These are phyloP conservation scores for Bacidia gigantensis DNA, from an alignment of 495 filamentous ascomycete genomes.

Conservation along the genomic window DNA sequence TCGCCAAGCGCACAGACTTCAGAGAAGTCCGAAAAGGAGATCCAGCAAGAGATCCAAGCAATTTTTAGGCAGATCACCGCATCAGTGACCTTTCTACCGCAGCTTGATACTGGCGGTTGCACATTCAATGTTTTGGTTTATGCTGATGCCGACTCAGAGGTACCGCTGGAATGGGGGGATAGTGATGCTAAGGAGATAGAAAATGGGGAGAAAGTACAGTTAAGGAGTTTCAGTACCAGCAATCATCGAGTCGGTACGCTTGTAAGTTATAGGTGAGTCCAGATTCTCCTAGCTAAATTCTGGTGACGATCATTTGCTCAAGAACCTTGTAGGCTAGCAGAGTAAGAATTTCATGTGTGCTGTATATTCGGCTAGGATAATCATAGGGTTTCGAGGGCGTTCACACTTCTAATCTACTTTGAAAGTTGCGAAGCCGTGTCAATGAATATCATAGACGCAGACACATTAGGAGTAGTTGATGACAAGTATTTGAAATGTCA, in stretches of 20 bases:
- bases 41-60: constrained; percentile 85
- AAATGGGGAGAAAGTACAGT: constrained; percentile 87
- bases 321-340: background rate
- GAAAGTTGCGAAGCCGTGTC: no score
- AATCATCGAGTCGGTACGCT: constrained; percentile 87
- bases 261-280: constrained; percentile 61
- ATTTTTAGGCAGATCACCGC: constrained; percentile 97
- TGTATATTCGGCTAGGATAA: no score
- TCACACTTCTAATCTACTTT: no score
- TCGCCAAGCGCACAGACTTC: constrained; percentile 19
- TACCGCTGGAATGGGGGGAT: constrained; percentile 97
- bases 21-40: constrained; percentile 84
- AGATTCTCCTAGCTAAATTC: background rate
- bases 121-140: constrained; percentile 99
- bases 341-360: no score
- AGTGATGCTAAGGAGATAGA: constrained; percentile 96
- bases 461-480: no score
- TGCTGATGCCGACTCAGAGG: constrained; percentile 90
- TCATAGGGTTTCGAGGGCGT: no score
- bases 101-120: constrained; percentile 71
- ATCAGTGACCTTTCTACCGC: constrained; percentile 90
- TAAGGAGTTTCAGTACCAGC: constrained; percentile 89
- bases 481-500: no score
- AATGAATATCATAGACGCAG: no score
- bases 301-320: background rate